Base-by-base conservation (phyloP, 1,284 basidiomycete genomes). In the Calocybe gambosa region DNA sequence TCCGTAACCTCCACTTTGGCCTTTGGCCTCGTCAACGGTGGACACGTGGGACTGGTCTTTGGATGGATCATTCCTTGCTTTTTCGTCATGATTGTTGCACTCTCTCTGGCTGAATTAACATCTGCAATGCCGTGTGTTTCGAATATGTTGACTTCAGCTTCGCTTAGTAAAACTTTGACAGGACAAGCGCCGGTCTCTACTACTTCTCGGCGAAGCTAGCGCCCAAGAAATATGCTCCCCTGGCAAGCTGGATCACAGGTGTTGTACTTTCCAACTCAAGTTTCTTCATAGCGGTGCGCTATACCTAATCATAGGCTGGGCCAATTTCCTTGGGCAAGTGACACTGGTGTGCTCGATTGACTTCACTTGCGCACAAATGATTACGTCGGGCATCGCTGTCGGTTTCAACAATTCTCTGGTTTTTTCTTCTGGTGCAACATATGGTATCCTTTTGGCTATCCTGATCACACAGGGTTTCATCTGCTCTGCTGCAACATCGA, bases 341-440 rank as follows among this genome's bases (percentile, higher is more conserved):
- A 74, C 81, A 0, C 71, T 85, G 8, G 80, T 86, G 26, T 84
- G 80, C 55, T 85, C 82, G 3, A 86, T 87, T 45, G 84, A 86
- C 58, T 87, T 80, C 51, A 84, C 82, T 16, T 81, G 81, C 47
- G 84, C 85, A 2, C 78, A 85, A 59, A 87, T 87, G 85, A 85
- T 88, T 48, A 75, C 82, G 3, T 82, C 82, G 2, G 83, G 82
- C 0, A 73, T 85, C 26, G 69, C 77, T 4, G 82, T 88, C 0
- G 67, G 67, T 18, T 75, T 80, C 2, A 66, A 82, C 51, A 80
- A 80, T 7, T 58, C 66, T 4, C 64, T 71, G 18, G 63, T 71
- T 28, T 60, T 82, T n/a, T 71, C 74, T 38, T 54, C 71, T n/a
- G 81, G 80, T 0, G 71, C 80, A 1, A 85, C 83, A 1, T 82